Percentiles rank a stretch among this genome's conserved stretches.
Evolutionary conservation across 768 basidiomycete genomes (phyloP).

Genomic region (Candolleomyces eurysporus): DNA sequence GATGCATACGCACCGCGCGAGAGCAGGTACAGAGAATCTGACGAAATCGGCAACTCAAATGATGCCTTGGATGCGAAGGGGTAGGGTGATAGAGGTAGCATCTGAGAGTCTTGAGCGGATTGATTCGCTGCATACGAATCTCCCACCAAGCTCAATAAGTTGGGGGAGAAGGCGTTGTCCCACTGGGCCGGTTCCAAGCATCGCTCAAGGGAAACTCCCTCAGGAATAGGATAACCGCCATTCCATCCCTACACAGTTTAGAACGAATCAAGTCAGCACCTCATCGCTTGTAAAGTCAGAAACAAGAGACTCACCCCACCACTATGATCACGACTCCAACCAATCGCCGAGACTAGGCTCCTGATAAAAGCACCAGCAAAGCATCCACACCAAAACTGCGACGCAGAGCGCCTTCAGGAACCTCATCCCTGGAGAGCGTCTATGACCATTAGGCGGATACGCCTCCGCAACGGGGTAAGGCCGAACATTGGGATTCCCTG

Average conservation of each 20-base stretch:
- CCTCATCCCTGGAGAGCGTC: slow-evolving; percentile 2
- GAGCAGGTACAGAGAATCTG: slow-evolving; percentile 26
- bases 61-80: slow-evolving; percentile 1
- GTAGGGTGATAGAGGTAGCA: not conserved
- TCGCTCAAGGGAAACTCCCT: not conserved
- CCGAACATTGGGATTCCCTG: not conserved
- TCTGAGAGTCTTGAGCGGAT: not conserved
- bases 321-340: not conserved
- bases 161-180: not conserved
- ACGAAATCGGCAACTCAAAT: slow-evolving; percentile 22
- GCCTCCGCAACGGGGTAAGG: not conserved
- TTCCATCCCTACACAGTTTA: not conserved
- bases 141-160: not conserved
- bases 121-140: no score
- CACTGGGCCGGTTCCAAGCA: not conserved
- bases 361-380: not conserved
- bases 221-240: not conserved
- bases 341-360: not conserved
- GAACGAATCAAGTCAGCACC: not conserved
- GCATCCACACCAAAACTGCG: slow-evolving; percentile 5
- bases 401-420: slow-evolving; percentile 4
- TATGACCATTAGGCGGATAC: not conserved
- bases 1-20: slow-evolving; percentile 22
- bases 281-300: not conserved
- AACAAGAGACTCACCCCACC: not conserved